These are phyloP conservation scores for Mycotypha africana DNA, from an alignment of 371 early-diverging fungal species.

Conservation along the genomic window DNA sequence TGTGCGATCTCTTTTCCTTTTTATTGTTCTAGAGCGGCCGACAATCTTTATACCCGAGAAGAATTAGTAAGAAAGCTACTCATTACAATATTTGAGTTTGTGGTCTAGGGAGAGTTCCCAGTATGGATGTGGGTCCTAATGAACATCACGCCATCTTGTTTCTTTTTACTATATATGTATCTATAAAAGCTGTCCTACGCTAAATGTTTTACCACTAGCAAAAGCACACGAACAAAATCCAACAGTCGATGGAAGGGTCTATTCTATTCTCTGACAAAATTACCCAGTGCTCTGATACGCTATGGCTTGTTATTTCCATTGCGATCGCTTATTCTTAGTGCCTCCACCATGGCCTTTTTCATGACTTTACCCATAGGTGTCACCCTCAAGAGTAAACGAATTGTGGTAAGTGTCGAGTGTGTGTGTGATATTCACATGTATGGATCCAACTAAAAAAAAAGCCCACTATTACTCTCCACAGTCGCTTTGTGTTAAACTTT, in stretches of 20 bases:
- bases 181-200: constrained; percentile 24
- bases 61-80: constrained; percentile 21
- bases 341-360: constrained; percentile 31
- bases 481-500: constrained; percentile 53
- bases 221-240: not conserved
- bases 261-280: not conserved
- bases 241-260: no score
- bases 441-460: not conserved
- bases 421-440: no score
- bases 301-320: constrained; percentile 32
- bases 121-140: no score
- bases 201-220: constrained; percentile 26
- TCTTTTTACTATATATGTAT: not conserved
- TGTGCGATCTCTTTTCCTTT: not conserved
- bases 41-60: constrained; percentile 30
- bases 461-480: no score
- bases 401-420: constrained; percentile 31
- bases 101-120: no score
- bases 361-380: constrained; percentile 29
- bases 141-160: no score
- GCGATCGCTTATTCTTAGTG: constrained; percentile 18
- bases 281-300: constrained; percentile 30
- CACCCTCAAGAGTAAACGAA: constrained; percentile 18
- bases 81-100: not conserved
- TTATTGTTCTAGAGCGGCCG: not conserved